Evolutionary conservation across 2,329 filamentous ascomycete genomes (phyloP).

Genomic region (Xylaria sp.): DNA sequence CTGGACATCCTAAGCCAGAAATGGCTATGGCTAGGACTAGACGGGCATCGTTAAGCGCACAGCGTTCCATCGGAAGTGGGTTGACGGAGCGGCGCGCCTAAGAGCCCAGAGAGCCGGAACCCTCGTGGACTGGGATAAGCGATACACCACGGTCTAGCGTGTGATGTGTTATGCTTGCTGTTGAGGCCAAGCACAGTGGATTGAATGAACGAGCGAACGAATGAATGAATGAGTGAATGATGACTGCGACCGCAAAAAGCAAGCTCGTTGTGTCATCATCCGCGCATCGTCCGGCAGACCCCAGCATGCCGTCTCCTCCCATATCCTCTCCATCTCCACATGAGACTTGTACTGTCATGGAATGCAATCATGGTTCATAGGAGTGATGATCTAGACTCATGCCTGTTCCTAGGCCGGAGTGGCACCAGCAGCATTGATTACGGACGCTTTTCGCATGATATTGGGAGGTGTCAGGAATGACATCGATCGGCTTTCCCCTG

Average conservation of each 20-base stretch:
- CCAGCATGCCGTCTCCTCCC: slow-evolving; percentile 13
- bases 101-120: slow-evolving; percentile 45
- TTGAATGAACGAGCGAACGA: background rate
- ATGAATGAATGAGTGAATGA: background rate
- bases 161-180: background rate
- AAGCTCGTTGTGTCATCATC: slow-evolving; percentile 16
- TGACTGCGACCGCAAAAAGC: slow-evolving; percentile 2
- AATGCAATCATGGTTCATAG: slow-evolving; percentile 1
- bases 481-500: slow-evolving; percentile 23
- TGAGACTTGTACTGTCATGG: slow-evolving; percentile 5
- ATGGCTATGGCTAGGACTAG: slow-evolving; percentile 38
- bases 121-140: slow-evolving; percentile 28
- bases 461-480: background rate
- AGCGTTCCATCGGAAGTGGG: slow-evolving; percentile 39
- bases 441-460: slow-evolving; percentile 34
- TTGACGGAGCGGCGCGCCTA: slow-evolving; percentile 44
- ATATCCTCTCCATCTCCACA: background rate
- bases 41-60: slow-evolving; percentile 45
- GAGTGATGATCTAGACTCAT: slow-evolving; percentile 10
- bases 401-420: slow-evolving; percentile 7
- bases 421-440: slow-evolving; percentile 25
- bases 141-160: slow-evolving; percentile 1
- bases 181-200: slow-evolving; percentile 21
- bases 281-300: background rate
- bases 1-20: slow-evolving; percentile 10